Conservation (phyloP, 2,329 filamentous ascomycete genomes). For the Dothiorella sarmentorum region DNA sequence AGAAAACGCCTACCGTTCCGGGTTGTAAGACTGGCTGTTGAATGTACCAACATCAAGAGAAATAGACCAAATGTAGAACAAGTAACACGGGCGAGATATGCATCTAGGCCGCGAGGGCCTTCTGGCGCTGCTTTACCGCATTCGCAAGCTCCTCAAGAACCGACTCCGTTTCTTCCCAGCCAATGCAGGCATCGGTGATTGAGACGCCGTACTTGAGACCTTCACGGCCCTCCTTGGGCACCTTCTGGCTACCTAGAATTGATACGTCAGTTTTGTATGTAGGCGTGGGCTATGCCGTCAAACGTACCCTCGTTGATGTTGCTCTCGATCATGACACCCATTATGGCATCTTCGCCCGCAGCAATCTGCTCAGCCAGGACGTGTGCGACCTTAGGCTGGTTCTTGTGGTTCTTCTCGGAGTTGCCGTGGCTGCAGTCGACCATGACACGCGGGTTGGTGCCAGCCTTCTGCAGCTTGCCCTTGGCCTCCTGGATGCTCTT, state of each 20-base stretch:
- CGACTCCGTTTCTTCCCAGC: slow-evolving; percentile 83
- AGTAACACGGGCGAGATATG: background rate
- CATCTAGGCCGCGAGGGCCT: slow-evolving; percentile 34
- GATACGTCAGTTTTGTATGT: background rate
- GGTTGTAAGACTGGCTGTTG: background rate
- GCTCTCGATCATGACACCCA: slow-evolving; percentile 99
- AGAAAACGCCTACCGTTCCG: background rate
- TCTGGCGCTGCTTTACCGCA: slow-evolving; percentile 72
- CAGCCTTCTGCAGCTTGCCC: slow-evolving; percentile 70
- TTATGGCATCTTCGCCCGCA: slow-evolving; percentile 78
- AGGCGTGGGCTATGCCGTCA: background rate
- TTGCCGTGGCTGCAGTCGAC: slow-evolving; percentile 98
- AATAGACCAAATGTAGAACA: background rate
- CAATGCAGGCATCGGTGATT: slow-evolving; percentile 96
- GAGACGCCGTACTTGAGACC: slow-evolving; percentile 90
- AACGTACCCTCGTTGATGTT: slow-evolving; percentile 86
- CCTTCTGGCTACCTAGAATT: slow-evolving; percentile 74
- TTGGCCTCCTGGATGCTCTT: slow-evolving; percentile 82
- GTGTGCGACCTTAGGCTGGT: slow-evolving; percentile 90
- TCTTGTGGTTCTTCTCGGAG: slow-evolving; percentile 92
- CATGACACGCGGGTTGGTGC: slow-evolving; percentile 77
- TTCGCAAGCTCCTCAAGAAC: slow-evolving; percentile 75
- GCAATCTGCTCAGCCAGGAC: slow-evolving; percentile 79
- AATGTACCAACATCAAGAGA: background rate
- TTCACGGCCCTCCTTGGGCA: slow-evolving; percentile 77